Conservation (phyloP, 352 stramenopile genomes). For the Globisporangium solare region DNA sequence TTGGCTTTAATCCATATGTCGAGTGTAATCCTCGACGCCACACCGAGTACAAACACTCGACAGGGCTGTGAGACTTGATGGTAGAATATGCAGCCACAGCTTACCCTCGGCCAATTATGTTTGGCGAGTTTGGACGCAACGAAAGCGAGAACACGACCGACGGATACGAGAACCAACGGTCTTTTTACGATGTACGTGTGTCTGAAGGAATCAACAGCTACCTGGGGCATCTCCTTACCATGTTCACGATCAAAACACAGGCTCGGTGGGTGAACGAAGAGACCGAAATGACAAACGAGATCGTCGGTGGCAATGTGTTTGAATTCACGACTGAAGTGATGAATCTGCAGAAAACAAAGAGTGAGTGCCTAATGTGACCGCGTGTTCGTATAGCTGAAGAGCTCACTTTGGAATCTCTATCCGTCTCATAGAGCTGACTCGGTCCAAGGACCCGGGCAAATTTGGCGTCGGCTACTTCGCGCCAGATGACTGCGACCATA, state of each 20-base stretch:
- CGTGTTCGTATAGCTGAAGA: no score
- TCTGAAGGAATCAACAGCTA: no score
- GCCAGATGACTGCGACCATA: conserved; percentile 64
- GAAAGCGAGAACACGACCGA: conserved; percentile 58
- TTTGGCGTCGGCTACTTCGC: conserved; percentile 74
- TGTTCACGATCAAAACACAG: no score
- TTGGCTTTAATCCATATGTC: conserved; percentile 52
- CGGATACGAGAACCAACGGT: conserved; percentile 62
- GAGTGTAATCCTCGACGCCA: conserved; percentile 56
- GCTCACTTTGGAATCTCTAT: no score
- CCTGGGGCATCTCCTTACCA: no score
- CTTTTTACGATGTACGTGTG: conserved; percentile 30
- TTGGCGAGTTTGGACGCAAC: conserved; percentile 78
- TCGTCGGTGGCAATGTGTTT: conserved; percentile 73
- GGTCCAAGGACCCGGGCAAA: conserved; percentile 38
- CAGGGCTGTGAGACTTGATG: conserved; percentile 59
- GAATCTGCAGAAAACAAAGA: conserved; percentile 35
- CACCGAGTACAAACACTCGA: conserved; percentile 47
- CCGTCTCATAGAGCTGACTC: no score
- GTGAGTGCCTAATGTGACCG: conserved; percentile 1
- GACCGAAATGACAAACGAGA: conserved; percentile 53
- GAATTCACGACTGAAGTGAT: conserved; percentile 63
- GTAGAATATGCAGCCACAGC: conserved; percentile 34
- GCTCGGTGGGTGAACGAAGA: conserved; percentile 78
- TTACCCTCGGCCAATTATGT: conserved; percentile 63